A percentile compares a stretch with the other conserved stretches of the same genome.
phyloP scores from a whole-genome alignment of 352 stramenopile genomes.

The Phytophthora quininea region DNA sequence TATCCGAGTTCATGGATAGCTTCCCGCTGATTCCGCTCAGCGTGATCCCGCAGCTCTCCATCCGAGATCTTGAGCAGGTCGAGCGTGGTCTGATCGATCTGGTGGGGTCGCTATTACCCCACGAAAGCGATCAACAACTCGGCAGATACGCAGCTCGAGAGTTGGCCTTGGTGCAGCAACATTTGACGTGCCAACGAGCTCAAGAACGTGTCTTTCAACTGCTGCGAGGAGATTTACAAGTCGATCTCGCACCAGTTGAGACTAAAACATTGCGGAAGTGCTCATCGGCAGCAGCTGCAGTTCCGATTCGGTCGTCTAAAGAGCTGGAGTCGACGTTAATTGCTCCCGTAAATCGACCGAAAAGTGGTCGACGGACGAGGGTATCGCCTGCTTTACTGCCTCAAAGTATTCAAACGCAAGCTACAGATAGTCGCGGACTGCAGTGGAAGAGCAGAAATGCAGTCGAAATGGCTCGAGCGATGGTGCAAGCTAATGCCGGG shows the following conservation, averaged over 20 bases:
- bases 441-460: constrained; percentile 42
- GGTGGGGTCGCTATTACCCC: constrained; percentile 37
- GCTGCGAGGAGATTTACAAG: constrained; percentile 31
- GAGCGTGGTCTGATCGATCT: constrained; percentile 45
- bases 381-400: neutral
- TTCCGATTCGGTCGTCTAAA: constrained; percentile 5
- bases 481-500: constrained; percentile 36
- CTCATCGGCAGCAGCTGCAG: constrained; percentile 8
- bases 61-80: constrained; percentile 52
- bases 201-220: constrained; percentile 60
- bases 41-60: constrained; percentile 53
- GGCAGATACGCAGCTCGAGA: constrained; percentile 65
- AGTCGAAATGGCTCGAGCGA: constrained; percentile 40
- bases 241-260: constrained; percentile 13
- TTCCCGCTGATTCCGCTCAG: constrained; percentile 67
- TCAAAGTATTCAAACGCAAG: neutral
- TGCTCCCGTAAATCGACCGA: constrained; percentile 1
- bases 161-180: constrained; percentile 53
- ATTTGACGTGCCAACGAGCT: constrained; percentile 59
- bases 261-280: constrained; percentile 23
- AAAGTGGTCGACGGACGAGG: neutral
- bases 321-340: neutral
- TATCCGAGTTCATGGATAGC: constrained; percentile 65
- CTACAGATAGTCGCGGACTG: neutral
- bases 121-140: constrained; percentile 52